phyloP scores from a whole-genome alignment of 768 basidiomycete species.

The Ramaria rubella region DNA sequence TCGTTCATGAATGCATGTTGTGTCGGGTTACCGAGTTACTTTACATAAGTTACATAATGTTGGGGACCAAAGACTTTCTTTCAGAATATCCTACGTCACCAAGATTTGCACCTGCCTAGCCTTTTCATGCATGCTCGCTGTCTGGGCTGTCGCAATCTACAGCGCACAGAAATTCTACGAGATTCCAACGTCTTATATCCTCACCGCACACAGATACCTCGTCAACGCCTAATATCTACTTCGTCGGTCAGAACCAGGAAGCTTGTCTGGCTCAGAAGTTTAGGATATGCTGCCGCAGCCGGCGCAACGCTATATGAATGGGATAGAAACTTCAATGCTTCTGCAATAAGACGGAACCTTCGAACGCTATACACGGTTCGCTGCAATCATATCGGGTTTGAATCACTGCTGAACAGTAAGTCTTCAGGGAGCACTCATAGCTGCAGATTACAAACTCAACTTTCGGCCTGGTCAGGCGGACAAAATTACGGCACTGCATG shows the following conservation, averaged over 20 bases:
- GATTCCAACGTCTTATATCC: background rate
- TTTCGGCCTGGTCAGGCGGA: conserved; percentile 66
- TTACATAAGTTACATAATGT: too few species aligned
- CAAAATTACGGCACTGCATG: conserved; percentile 72
- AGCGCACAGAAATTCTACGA: background rate
- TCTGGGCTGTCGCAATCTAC: background rate
- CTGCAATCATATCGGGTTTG: background rate
- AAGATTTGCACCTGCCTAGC: too few species aligned
- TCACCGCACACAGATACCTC: background rate
- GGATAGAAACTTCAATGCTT: conserved; percentile 53
- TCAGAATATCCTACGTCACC: too few species aligned
- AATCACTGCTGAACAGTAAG: conserved; percentile 6
- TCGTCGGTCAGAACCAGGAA: background rate
- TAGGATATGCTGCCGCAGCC: conserved; percentile 27
- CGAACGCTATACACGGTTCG: conserved; percentile 49
- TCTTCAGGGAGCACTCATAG: conserved; percentile 58
- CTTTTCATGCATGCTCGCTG: background rate
- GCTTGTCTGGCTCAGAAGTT: conserved; percentile 9
- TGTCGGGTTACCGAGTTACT: too few species aligned
- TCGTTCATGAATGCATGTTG: too few species aligned
- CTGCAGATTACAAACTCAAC: conserved; percentile 82
- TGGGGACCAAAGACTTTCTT: too few species aligned
- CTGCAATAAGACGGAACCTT: conserved; percentile 46
- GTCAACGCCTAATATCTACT: background rate
- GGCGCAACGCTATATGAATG: conserved; percentile 36